These are phyloP conservation scores for Saccharomyces pastorianus DNA, from an alignment of 1,139 yeast species.

Conservation along the genomic window DNA sequence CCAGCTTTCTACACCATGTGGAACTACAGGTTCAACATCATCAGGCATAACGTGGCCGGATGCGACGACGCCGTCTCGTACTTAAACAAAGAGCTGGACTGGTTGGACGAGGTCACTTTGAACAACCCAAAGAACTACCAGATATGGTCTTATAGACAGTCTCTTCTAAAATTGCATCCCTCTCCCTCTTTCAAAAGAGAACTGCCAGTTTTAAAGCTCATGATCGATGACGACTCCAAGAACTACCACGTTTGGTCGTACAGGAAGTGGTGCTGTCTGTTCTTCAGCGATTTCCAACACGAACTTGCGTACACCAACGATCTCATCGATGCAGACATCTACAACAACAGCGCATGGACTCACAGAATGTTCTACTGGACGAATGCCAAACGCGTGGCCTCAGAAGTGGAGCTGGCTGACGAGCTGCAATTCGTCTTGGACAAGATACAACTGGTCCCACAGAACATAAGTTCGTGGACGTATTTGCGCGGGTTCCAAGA, in stretches of 20 bases:
- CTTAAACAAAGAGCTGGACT: conserved; percentile 48
- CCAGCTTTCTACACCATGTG: conserved; percentile 93
- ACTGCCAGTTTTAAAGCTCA: conserved; percentile 50
- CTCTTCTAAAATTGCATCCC: conserved; percentile 37
- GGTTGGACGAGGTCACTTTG: conserved; percentile 72
- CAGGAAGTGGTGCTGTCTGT: conserved; percentile 66
- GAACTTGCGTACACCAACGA: conserved; percentile 51
- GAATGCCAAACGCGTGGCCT: conserved; percentile 8
- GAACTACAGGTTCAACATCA: conserved; percentile 63
- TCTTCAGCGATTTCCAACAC: conserved; percentile 39
- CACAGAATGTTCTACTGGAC: conserved; percentile 58
- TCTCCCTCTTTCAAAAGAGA: conserved; percentile 47
- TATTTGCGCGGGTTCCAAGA: conserved; percentile 57
- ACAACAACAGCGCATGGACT: conserved; percentile 93
- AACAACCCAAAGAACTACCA: conserved; percentile 87
- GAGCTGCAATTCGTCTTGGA: conserved; percentile 43
- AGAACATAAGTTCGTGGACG: conserved; percentile 84
- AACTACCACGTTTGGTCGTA: conserved; percentile 97
- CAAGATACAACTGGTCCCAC: conserved; percentile 56
- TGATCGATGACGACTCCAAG: conserved; percentile 73
- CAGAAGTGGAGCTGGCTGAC: conserved; percentile 21
- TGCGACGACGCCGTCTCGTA: conserved; percentile 24
- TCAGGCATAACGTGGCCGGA: conserved; percentile 35
- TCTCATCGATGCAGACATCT: conserved; percentile 53
- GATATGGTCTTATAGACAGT: conserved; percentile 86